Conservation (phyloP, 2,329 filamentous ascomycete species). For the Penicillium sp. region DNA sequence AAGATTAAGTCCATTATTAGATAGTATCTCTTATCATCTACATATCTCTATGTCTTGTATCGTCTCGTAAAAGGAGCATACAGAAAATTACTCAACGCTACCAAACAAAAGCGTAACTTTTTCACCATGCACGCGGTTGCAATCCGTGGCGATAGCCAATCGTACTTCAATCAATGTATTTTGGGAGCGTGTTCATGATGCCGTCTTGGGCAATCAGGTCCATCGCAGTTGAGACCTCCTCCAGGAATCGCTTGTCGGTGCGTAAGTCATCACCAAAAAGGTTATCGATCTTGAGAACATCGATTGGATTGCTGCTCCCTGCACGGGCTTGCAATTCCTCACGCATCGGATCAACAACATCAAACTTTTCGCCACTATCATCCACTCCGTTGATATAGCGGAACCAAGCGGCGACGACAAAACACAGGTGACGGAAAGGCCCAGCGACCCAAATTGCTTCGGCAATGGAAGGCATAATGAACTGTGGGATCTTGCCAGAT, state of each 20-base stretch:
- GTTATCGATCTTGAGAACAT: constrained; percentile 47
- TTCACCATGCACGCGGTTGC: not conserved
- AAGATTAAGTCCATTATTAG: not conserved
- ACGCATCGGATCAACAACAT: constrained; percentile 51
- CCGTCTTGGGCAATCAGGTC: constrained; percentile 50
- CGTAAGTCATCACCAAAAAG: constrained; percentile 56
- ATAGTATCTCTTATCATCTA: not conserved
- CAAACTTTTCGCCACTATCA: constrained; percentile 45
- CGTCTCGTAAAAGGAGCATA: not conserved
- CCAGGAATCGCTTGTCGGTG: constrained; percentile 48
- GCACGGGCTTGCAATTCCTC: constrained; percentile 49
- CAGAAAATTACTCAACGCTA: not conserved
- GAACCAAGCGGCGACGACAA: constrained; percentile 55
- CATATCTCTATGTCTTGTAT: not conserved
- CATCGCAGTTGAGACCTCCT: constrained; percentile 49
- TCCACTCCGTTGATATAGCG: constrained; percentile 53
- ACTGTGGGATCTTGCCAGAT: constrained; percentile 55
- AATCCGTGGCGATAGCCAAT: not conserved
- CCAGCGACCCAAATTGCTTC: constrained; percentile 47
- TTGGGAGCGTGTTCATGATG: constrained; percentile 51
- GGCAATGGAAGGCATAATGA: constrained; percentile 42
- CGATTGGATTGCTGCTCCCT: constrained; percentile 44
- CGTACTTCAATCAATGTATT: constrained; percentile 44
- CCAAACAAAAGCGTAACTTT: not conserved
- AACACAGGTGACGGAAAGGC: constrained; percentile 50